phyloP scores from a whole-genome alignment of 2,329 filamentous ascomycete species.

The Aureobasidium uvarum region DNA sequence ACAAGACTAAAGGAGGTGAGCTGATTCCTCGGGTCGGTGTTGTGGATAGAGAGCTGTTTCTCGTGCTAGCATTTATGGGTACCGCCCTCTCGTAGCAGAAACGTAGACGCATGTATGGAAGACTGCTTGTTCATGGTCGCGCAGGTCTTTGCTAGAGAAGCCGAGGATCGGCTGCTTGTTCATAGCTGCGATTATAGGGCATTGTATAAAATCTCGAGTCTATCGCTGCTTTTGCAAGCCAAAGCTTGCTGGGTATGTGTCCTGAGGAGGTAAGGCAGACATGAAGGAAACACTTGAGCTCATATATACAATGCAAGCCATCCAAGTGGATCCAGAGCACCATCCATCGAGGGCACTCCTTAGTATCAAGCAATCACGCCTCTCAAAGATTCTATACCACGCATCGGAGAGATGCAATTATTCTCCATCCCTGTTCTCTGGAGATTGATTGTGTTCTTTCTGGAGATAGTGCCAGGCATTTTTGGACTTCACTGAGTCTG shows the following conservation, averaged over 20 bases:
- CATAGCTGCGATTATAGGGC: too few relatives aligned
- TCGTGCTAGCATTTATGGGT: too few relatives aligned
- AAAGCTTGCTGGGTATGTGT: background rate
- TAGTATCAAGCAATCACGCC: background rate
- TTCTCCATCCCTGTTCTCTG: background rate
- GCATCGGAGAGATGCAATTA: background rate
- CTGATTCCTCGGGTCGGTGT: too few relatives aligned
- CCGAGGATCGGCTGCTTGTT: background rate
- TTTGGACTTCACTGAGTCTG: background rate
- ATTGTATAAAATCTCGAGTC: background rate
- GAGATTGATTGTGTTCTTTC: background rate
- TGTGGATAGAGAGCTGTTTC: too few relatives aligned
- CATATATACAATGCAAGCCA: background rate
- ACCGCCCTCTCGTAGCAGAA: too few relatives aligned
- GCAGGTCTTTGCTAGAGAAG: background rate
- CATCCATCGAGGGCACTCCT: background rate
- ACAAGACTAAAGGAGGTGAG: too few relatives aligned
- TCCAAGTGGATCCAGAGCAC: background rate
- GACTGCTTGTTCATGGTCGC: too few relatives aligned
- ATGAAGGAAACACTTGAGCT: background rate
- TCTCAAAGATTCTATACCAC: background rate
- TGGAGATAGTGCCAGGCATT: background rate
- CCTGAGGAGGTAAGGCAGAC: background rate
- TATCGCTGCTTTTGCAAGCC: background rate
- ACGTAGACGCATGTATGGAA: too few relatives aligned